Conservation (phyloP, 2,329 filamentous ascomycete genomes). For the Aphanoascus verrucosus region DNA sequence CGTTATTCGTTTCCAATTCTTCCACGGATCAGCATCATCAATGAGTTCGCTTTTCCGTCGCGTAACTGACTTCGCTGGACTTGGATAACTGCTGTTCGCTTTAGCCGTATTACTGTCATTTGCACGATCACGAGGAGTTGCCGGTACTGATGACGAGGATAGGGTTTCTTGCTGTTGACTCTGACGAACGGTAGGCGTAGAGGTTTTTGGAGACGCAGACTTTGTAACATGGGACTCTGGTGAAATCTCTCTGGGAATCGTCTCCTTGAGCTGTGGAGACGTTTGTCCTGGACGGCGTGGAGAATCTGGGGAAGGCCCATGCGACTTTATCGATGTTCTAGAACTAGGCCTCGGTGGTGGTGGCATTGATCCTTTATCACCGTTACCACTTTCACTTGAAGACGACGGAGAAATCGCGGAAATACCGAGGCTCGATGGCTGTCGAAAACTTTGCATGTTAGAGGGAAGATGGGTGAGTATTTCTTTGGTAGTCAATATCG, state of each 20-base stretch:
- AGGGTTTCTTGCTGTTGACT: background rate
- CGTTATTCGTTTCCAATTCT: slow-evolving; percentile 30
- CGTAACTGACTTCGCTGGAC: background rate
- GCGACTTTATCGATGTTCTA: background rate
- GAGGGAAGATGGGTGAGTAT: background rate
- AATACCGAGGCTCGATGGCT: background rate
- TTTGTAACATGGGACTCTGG: background rate
- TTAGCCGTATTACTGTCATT: background rate
- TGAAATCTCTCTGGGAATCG: background rate
- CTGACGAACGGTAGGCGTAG: background rate
- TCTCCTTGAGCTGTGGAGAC: background rate
- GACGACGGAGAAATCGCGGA: background rate
- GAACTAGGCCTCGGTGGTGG: background rate
- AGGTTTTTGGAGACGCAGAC: background rate
- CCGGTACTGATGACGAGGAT: background rate
- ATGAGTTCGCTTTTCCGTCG: background rate
- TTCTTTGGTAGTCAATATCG: background rate
- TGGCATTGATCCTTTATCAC: background rate
- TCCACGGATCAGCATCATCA: slow-evolving; percentile 20
- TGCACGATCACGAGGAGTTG: background rate
- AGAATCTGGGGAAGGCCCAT: background rate
- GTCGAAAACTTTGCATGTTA: background rate
- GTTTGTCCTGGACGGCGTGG: background rate
- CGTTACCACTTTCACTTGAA: background rate
- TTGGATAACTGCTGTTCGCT: background rate